A percentile compares a stretch with the other conserved stretches of the same genome.
These are phyloP conservation scores for Platanthera zijinensis DNA, from an alignment of 106 monocot species.

Conservation along the genomic window DNA sequence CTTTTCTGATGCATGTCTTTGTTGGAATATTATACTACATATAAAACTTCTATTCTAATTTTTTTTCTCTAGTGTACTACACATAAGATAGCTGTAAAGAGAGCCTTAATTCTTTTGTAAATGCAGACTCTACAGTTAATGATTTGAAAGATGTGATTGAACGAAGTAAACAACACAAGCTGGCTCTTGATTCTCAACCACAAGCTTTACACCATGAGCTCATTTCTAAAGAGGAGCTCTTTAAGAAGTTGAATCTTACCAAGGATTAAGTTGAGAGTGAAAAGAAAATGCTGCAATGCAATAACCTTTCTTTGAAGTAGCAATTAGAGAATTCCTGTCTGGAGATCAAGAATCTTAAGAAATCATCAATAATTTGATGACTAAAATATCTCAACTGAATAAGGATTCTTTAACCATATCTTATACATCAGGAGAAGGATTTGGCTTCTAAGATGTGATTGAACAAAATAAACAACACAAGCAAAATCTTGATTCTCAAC, in stretches of 20 bases:
- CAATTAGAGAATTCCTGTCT: constrained; percentile 28
- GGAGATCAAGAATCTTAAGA: constrained; percentile 40
- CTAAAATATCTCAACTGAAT: constrained; percentile 48
- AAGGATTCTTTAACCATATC: constrained; percentile 38
- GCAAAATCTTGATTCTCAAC: constrained; percentile 30
- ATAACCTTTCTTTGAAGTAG: constrained; percentile 38
- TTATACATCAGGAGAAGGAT: constrained; percentile 59
- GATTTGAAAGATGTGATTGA: constrained; percentile 44
- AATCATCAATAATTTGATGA: constrained; percentile 23
- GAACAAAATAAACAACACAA: constrained; percentile 38
- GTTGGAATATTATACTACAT: not conserved
- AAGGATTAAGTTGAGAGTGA: constrained; percentile 39
- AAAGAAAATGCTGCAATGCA: too few species aligned
- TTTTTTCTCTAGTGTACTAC: not conserved
- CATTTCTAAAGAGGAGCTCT: constrained; percentile 45
- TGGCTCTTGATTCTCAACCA: constrained; percentile 36
- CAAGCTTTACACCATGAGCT: constrained; percentile 39
- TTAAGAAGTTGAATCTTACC: constrained; percentile 30
- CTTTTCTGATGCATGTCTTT: not conserved
- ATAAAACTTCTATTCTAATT: not conserved
- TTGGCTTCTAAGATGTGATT: constrained; percentile 24
- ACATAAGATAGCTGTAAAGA: not conserved
- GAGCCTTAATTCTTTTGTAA: not conserved
- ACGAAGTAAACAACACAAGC: constrained; percentile 33
- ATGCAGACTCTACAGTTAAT: constrained; percentile 64